Evolutionary conservation across 148 eudicot species (phyloP).

Genomic region (Agrostemma githago): DNA sequence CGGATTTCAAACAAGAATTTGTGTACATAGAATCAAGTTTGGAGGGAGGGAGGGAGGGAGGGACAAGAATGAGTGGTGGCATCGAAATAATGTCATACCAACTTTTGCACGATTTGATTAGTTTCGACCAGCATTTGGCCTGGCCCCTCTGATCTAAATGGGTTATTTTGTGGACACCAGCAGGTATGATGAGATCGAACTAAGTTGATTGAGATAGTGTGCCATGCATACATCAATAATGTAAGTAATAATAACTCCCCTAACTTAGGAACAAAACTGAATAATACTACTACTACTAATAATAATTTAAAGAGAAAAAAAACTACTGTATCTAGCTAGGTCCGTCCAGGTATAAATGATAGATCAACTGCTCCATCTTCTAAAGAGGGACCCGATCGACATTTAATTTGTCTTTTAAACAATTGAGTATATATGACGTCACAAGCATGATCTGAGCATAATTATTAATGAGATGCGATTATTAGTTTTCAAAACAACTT

Average conservation of each 20-base stretch:
- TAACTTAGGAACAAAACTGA: conserved; percentile 10
- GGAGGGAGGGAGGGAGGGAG: conserved; percentile 4
- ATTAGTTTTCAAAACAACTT: not conserved
- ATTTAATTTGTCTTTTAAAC: not conserved
- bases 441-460: not conserved
- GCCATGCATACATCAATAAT: not conserved
- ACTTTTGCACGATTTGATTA: conserved; percentile 17
- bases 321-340: not conserved
- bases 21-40: not conserved
- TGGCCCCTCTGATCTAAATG: conserved; percentile 13
- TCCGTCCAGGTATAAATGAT: conserved; percentile 7
- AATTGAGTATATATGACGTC: not conserved
- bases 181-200: conserved; percentile 1
- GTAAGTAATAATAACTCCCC: not conserved
- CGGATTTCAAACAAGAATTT: too few relatives aligned
- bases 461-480: not conserved
- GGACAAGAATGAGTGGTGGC: conserved; percentile 21
- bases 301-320: too few relatives aligned
- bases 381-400: not conserved
- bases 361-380: not conserved
- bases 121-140: conserved; percentile 3
- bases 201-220: conserved; percentile 4
- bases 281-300: not conserved
- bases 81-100: conserved; percentile 25
- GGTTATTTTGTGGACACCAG: conserved; percentile 6